phyloP scores from a whole-genome alignment of 1,284 basidiomycete genomes.

The Tilletia indica region DNA sequence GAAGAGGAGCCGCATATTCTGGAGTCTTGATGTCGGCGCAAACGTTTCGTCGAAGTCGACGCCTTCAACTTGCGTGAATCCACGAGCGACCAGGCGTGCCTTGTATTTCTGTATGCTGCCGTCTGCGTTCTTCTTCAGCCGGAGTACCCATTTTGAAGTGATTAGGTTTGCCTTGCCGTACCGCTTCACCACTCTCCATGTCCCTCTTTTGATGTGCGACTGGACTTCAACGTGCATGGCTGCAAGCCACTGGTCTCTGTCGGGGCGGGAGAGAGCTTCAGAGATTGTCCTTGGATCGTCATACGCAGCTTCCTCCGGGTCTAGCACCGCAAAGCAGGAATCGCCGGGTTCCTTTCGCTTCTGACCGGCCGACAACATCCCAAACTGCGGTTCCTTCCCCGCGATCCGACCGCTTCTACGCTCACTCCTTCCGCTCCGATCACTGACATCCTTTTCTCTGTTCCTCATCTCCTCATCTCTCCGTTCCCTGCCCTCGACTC shows the following conservation, averaged over 20 bases:
- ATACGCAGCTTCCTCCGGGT: background rate
- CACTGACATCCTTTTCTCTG: background rate
- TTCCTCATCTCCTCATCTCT: background rate
- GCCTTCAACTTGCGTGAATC: conserved; percentile 21
- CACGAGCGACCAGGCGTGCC: conserved; percentile 22
- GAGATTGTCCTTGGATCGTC: background rate
- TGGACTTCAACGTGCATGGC: background rate
- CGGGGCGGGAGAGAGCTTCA: background rate
- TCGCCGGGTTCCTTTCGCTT: conserved; percentile 12
- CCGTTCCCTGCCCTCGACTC: no score
- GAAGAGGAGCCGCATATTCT: background rate
- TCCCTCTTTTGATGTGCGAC: background rate
- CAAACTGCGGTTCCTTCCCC: background rate
- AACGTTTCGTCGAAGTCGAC: conserved; percentile 24
- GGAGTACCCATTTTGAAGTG: conserved; percentile 22
- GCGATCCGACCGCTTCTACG: background rate
- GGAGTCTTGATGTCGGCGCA: conserved; percentile 13
- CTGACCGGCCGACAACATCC: background rate
- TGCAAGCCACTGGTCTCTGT: background rate
- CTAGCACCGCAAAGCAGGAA: background rate
- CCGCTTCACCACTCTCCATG: background rate
- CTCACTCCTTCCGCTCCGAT: background rate
- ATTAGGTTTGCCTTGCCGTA: conserved; percentile 1
- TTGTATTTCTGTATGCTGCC: conserved; percentile 19
- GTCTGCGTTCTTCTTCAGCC: conserved; percentile 14